A percentile compares a stretch with the other conserved stretches of the same genome.
These are phyloP conservation scores for Phytophthora aleatoria DNA, from an alignment of 352 stramenopile species.

Conservation along the genomic window DNA sequence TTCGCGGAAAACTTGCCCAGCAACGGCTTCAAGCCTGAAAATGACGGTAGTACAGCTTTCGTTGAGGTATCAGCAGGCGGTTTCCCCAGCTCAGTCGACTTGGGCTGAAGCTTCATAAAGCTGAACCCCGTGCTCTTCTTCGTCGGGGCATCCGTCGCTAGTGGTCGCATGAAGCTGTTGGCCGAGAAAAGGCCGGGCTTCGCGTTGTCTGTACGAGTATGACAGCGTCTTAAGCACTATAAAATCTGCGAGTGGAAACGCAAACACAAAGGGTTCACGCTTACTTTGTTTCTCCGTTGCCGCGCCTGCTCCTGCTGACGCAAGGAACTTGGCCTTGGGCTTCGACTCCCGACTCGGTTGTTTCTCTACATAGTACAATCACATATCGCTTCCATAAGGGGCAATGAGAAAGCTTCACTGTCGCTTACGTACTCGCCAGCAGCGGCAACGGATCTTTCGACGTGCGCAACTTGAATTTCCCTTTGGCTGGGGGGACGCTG, in stretches of 20 bases:
- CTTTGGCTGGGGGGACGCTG: slow-evolving; percentile 3
- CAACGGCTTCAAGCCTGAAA: slow-evolving; percentile 19
- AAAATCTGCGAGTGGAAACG: neutral
- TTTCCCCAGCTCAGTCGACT: slow-evolving; percentile 11
- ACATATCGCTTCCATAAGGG: neutral
- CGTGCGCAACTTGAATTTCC: slow-evolving; percentile 34
- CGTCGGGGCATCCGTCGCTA: neutral
- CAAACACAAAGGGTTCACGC: slow-evolving; percentile 1
- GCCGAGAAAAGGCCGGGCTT: slow-evolving; percentile 11
- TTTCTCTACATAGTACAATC: slow-evolving; percentile 17
- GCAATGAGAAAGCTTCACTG: neutral
- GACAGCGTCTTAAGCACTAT: neutral
- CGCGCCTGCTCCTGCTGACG: neutral
- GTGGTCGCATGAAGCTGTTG: slow-evolving; percentile 23
- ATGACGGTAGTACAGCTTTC: slow-evolving; percentile 12
- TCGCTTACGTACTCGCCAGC: slow-evolving; percentile 26
- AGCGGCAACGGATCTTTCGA: slow-evolving; percentile 24
- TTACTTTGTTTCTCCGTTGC: slow-evolving; percentile 26
- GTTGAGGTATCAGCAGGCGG: neutral
- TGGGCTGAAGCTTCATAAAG: slow-evolving; percentile 32
- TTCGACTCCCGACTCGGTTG: slow-evolving; percentile 23
- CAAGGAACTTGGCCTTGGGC: slow-evolving; percentile 25
- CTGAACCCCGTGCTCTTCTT: slow-evolving; percentile 27
- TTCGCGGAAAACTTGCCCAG: slow-evolving; percentile 24
- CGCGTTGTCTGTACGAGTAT: slow-evolving; percentile 6